Base-by-base conservation (phyloP, 2,329 filamentous ascomycete species). In the Endothia cerciana region DNA sequence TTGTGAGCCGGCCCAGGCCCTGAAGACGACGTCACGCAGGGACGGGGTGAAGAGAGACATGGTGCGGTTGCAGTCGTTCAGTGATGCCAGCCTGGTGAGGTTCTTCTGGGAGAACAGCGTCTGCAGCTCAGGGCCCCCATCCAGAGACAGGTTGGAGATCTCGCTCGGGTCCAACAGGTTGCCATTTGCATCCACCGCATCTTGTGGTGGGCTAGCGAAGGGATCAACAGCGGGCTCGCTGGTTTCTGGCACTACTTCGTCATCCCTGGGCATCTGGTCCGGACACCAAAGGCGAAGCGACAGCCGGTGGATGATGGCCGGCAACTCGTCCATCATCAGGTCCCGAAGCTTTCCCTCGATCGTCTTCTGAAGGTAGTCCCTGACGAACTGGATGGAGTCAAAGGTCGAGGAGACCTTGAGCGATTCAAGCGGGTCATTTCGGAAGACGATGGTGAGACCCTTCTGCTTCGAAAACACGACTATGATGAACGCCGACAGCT, bases 351-450 rank as follows among this genome's bases (percentile, higher is more conserved):
- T 95, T 61, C 88, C 91, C 79, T 99, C 95, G 72, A 99, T 99
- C 68, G 94, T 97, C 76, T 92, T 91, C 75, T 99, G 95, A 65
- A 99, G 82, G 77, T 98, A 98, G 77, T 99, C 94, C 71, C 95
- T 91, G 69, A 99, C 95, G 75, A 99, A 99, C 55, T 95, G 94
- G 73, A 99, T 99, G 15, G 94, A 97, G 81, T 99, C 95, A 78
- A 99, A 99, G 55, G 95, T 99, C 71, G 94, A 98, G 0, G 94
- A 98, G 71, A 99, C 95, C 81, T 97, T 98, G 74, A 99, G 88
- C 4, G 94, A 97, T 77, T 99, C 95, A 68, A 99, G 88, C 4
- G 95, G 95, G 76, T 99, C 95, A 85, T 99, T 98, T 73, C 95
- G 90, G 77, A 99, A 99, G 55, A 99, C 95, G 58, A 99, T 85